phyloP scores from a whole-genome alignment of 768 basidiomycete genomes.

The Lentinula raphanica region DNA sequence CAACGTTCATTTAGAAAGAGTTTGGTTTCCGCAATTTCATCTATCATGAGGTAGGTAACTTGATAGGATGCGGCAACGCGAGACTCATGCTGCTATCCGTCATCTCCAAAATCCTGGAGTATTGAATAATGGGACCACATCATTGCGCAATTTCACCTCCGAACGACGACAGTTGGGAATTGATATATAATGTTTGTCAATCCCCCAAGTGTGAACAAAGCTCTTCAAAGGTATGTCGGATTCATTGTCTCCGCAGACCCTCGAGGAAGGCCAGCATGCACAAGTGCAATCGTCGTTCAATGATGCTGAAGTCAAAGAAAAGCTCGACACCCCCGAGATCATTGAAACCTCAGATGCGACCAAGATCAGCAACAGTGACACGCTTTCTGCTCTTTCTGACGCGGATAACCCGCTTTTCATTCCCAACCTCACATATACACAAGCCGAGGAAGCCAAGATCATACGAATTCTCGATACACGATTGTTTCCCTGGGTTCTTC shows the following conservation, averaged over 20 bases:
- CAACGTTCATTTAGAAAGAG: too few relatives aligned
- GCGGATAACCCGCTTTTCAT: constrained; percentile 22
- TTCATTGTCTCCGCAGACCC: background rate
- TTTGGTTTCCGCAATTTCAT: too few relatives aligned
- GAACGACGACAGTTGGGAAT: constrained; percentile 7
- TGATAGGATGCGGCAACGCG: too few relatives aligned
- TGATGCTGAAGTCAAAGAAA: too few relatives aligned
- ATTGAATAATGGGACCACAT: too few relatives aligned
- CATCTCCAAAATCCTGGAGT: too few relatives aligned
- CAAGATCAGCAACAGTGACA: too few relatives aligned
- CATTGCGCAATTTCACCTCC: constrained; percentile 11
- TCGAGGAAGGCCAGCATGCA: background rate
- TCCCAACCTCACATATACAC: constrained; percentile 23
- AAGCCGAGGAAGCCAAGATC: constrained; percentile 28
- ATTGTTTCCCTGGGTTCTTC: constrained; percentile 28
- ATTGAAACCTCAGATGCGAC: background rate
- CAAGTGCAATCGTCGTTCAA: too few relatives aligned
- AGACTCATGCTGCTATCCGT: too few relatives aligned
- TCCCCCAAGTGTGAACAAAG: background rate
- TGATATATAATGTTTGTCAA: background rate
- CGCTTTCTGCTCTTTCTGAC: background rate
- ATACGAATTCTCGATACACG: constrained; percentile 22
- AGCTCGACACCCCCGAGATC: too few relatives aligned
- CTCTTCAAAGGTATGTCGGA: background rate
- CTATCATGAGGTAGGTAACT: too few relatives aligned